phyloP scores from a whole-genome alignment of 129 eudicot genomes.

The Silybum marianum region DNA sequence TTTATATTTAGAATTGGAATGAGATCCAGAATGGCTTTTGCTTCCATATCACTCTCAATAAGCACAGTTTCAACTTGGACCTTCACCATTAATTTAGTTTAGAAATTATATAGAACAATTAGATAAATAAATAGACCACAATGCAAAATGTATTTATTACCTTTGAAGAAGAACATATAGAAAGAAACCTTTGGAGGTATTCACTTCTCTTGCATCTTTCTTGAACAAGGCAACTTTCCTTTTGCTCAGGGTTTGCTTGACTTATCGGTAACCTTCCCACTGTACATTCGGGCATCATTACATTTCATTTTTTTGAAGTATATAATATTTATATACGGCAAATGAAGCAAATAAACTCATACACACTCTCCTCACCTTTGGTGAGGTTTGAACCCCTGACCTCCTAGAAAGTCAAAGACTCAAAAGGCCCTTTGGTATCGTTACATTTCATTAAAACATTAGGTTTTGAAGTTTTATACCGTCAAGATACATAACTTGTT shows the following conservation, averaged over 20 bases:
- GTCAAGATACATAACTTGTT: neutral
- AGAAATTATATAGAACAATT: neutral
- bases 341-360: no score
- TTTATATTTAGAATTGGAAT: constrained; percentile 78
- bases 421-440: no score
- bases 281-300: constrained; percentile 6
- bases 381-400: neutral
- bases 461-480: neutral
- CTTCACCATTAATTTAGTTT: constrained; percentile 30
- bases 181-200: constrained; percentile 62
- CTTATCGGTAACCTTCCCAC: constrained; percentile 74
- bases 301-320: neutral
- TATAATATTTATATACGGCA: no score
- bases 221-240: constrained; percentile 50
- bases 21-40: constrained; percentile 77
- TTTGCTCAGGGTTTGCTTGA: constrained; percentile 73
- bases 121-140: constrained; percentile 5
- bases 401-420: no score
- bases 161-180: constrained; percentile 59
- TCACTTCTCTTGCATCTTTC: constrained; percentile 66
- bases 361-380: no score
- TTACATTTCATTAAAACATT: neutral
- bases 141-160: constrained; percentile 17
- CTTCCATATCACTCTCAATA: constrained; percentile 86
- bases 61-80: constrained; percentile 86